Evolutionary conservation across 192 early-diverging fungal genomes (phyloP), one percentile per base, ranked within the genome.

Genomic region (Backusella circina): DNA sequence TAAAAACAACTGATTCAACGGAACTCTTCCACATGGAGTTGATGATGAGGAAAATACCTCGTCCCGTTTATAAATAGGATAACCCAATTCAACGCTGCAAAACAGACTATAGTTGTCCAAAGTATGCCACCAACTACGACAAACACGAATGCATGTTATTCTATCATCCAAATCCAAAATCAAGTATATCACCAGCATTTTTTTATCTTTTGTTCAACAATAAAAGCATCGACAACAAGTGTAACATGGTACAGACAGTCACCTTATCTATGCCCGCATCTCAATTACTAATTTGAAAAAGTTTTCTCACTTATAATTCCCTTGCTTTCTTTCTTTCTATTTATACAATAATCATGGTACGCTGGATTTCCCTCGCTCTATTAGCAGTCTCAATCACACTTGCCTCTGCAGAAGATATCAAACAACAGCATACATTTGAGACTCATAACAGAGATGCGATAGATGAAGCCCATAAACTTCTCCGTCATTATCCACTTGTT

Each of bases 401-500:
- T 61, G 21, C 8, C n/a, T 26, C 26, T 3, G 8, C 54, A 61
- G 54, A 61, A 26, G 54, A 61, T 61, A 61, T 10, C 13, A 61
- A 28, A 8, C 18, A 51, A 8, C 54, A 61, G 9, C 54, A 28
- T 28, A 28, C 23, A 4, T 61, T 61, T 9, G 23, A 26, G 12
- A 26, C 23, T 1, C 13, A 61, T 61, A 23, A 61, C 0, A 61
- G 12, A 28, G 54, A 61, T 61, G 23, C 21, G 9, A 9, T 73
- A 50, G 72, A 69, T 18, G 66, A 57, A 1, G 77, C 77, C 4
- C 65, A 73, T 38, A 30, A 67, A 0, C 31, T 79, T 5, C 39
- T 79, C 7, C 41, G 65, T 31, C 68, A 67, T 12, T 65, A 79
- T 26, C 78, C 78, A 23, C 31, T 79, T 16, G 75, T 79, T 39